Conservation (phyloP, 306 rosid species). For the Fagus crenata region DNA sequence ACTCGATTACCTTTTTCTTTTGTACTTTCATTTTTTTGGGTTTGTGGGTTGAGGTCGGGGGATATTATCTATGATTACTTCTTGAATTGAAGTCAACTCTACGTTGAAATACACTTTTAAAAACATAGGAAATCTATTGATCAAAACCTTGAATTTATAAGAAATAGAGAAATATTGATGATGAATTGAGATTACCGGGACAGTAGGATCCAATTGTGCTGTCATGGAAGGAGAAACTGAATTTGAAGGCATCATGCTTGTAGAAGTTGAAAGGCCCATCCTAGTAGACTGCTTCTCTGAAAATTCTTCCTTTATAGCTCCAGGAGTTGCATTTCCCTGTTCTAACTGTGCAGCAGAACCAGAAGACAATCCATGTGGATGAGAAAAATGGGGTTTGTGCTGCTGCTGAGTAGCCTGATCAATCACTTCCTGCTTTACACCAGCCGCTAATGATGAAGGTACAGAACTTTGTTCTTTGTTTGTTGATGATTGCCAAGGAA, state of each 20-base stretch:
- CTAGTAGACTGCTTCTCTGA: slow-evolving; percentile 59
- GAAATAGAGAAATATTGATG: too few species aligned
- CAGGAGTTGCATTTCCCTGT: slow-evolving; percentile 55
- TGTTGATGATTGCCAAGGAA: slow-evolving; percentile 62
- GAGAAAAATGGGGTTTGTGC: slow-evolving; percentile 51
- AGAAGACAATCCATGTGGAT: slow-evolving; percentile 62
- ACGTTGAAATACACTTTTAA: too few species aligned
- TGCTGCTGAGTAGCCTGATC: slow-evolving; percentile 72
- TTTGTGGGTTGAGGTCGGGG: too few species aligned
- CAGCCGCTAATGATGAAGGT: slow-evolving; percentile 46
- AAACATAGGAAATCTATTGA: too few species aligned
- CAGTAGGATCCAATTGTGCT: slow-evolving; percentile 49
- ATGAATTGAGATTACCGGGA: slow-evolving; percentile 35
- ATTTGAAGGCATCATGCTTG: slow-evolving; percentile 46
- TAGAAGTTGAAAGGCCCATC: slow-evolving; percentile 52
- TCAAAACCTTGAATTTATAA: too few species aligned
- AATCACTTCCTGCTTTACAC: slow-evolving; percentile 63
- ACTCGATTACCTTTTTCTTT: too few species aligned
- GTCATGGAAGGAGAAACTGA: slow-evolving; percentile 49
- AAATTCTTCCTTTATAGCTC: slow-evolving; percentile 50
- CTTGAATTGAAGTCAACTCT: too few species aligned
- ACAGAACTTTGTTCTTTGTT: slow-evolving; percentile 61
- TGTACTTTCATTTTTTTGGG: too few species aligned
- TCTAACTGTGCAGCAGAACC: slow-evolving; percentile 55
- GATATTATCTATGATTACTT: too few species aligned